Conservation (phyloP, 108 stramenopile genomes). For the Nitzschia sp. region DNA sequence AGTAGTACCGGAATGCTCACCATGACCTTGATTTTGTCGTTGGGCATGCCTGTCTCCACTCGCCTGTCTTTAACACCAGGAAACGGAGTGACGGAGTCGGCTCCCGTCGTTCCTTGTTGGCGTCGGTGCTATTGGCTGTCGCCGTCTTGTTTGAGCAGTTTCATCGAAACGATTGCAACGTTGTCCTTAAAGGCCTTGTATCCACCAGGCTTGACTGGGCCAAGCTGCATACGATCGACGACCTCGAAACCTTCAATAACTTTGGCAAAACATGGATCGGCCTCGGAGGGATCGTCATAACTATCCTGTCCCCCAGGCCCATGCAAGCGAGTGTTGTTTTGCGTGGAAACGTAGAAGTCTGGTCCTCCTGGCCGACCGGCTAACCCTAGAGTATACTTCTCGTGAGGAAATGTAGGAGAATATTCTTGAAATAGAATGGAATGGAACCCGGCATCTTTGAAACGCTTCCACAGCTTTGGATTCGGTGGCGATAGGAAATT, state of each 20-base stretch:
- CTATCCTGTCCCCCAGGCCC: slow-evolving; percentile 87
- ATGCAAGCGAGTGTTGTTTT: slow-evolving; percentile 80
- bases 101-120: too few species aligned
- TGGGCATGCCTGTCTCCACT: too few species aligned
- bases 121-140: too few species aligned
- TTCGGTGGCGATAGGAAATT: slow-evolving; percentile 47
- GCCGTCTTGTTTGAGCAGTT: neutral
- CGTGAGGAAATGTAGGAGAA: slow-evolving; percentile 68
- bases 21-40: too few species aligned
- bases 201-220: slow-evolving; percentile 21
- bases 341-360: slow-evolving; percentile 88
- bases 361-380: slow-evolving; percentile 93
- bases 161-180: slow-evolving; percentile 41
- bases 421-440: slow-evolving; percentile 82
- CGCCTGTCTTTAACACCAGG: too few species aligned
- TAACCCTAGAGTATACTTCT: slow-evolving; percentile 77
- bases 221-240: slow-evolving; percentile 49
- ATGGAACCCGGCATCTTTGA: slow-evolving; percentile 41
- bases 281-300: slow-evolving; percentile 76
- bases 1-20: too few species aligned
- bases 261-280: slow-evolving; percentile 94
- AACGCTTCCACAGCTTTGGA: slow-evolving; percentile 29
- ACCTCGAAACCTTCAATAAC: slow-evolving; percentile 62
- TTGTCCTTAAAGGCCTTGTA: slow-evolving; percentile 33
- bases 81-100: too few species aligned